phyloP scores from a whole-genome alignment of 163 green algal species.

The Chlorella variabilis region DNA sequence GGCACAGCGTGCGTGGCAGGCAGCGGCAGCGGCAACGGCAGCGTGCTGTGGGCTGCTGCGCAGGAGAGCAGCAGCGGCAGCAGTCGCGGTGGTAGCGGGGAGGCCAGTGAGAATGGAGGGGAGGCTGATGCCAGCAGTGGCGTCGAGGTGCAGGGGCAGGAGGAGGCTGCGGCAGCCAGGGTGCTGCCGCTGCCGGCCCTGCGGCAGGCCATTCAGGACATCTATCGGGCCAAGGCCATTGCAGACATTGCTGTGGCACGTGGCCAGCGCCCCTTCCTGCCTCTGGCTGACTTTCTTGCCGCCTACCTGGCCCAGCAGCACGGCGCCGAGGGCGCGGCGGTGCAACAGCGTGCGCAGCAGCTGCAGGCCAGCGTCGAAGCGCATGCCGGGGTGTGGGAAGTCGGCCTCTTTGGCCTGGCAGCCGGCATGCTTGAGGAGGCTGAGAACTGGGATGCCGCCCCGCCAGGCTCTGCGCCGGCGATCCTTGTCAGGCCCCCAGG shows the following conservation, averaged over 20 bases:
- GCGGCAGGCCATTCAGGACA: conserved; percentile 2
- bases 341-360: conserved; percentile 3
- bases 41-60: neutral
- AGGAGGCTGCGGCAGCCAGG: neutral
- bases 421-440: conserved; percentile 22
- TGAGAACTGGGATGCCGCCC: too few species aligned
- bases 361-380: conserved; percentile 24
- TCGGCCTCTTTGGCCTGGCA: conserved; percentile 31
- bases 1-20: neutral
- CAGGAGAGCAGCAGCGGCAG: neutral
- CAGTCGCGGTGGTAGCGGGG: neutral
- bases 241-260: conserved; percentile 21
- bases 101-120: neutral
- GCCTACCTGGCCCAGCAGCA: conserved; percentile 2
- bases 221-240: conserved; percentile 10
- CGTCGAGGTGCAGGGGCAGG: neutral
- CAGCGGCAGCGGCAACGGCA: neutral
- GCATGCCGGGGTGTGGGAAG: conserved; percentile 6
- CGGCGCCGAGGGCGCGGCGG: neutral
- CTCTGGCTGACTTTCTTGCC: conserved; percentile 17
- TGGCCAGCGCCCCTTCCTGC: conserved; percentile 5
- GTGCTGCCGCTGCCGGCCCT: conserved; percentile 14
- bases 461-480: too few species aligned
- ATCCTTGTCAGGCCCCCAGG: too few species aligned
- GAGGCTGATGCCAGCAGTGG: neutral